phyloP scores from a whole-genome alignment of 352 stramenopile genomes.

The Phytophthora tentaculata region DNA sequence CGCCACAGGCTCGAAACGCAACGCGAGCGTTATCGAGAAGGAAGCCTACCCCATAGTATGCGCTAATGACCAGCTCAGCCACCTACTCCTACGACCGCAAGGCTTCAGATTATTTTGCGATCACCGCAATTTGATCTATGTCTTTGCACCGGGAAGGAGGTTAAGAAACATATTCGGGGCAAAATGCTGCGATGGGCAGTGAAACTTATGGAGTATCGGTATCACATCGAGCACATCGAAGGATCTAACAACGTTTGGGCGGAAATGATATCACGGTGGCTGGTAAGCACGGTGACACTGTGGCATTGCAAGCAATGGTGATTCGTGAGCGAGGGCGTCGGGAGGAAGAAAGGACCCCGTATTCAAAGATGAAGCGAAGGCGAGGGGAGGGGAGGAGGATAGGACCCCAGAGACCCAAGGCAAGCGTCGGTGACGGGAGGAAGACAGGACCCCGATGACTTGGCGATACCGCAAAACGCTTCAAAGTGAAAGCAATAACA shows the following conservation, averaged over 20 bases:
- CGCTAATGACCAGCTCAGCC: no score
- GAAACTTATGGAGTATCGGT: slow-evolving; percentile 15
- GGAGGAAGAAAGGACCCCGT: no score
- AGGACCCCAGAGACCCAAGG: no score
- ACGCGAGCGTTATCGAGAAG: neutral
- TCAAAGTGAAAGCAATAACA: no score
- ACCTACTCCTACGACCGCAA: slow-evolving; percentile 5
- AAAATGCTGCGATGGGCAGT: slow-evolving; percentile 11
- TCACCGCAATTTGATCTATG: slow-evolving; percentile 3
- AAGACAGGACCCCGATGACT: no score
- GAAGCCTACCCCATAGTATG: neutral
- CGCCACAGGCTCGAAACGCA: slow-evolving; percentile 15
- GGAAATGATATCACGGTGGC: slow-evolving; percentile 8
- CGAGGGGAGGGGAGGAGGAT: no score
- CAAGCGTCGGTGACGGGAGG: no score
- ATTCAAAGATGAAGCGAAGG: no score
- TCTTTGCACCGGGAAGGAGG: slow-evolving; percentile 10
- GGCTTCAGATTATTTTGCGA: slow-evolving; percentile 4
- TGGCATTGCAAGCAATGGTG: neutral
- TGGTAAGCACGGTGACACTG: neutral
- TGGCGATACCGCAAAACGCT: no score
- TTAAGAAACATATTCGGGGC: slow-evolving; percentile 16
- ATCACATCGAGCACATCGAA: slow-evolving; percentile 24
- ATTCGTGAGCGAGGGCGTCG: neutral
- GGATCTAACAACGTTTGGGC: slow-evolving; percentile 13